These are phyloP conservation scores for Pythium periplocum DNA, from an alignment of 352 stramenopile species.

Conservation along the genomic window DNA sequence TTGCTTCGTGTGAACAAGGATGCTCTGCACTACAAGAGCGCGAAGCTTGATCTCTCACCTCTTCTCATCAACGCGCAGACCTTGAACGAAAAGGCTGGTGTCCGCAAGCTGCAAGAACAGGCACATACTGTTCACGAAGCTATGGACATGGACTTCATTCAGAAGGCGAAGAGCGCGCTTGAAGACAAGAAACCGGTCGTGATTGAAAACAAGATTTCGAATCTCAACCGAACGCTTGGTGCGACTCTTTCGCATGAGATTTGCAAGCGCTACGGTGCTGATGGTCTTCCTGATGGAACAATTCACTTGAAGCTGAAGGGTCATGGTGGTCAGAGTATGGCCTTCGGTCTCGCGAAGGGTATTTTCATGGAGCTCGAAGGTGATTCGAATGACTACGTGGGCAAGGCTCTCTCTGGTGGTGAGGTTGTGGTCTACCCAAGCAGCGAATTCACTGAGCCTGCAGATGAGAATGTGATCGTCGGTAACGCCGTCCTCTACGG, in stretches of 20 bases:
- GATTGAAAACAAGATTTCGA: slow-evolving; percentile 74
- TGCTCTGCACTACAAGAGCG: slow-evolving; percentile 65
- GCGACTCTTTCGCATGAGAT: slow-evolving; percentile 94
- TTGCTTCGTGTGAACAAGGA: slow-evolving; percentile 89
- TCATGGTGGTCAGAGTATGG: slow-evolving; percentile 92
- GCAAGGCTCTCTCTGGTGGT: slow-evolving; percentile 92
- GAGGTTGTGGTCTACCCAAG: slow-evolving; percentile 90
- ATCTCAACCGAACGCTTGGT: slow-evolving; percentile 92
- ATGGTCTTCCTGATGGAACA: slow-evolving; percentile 89
- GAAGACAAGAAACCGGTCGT: slow-evolving; percentile 72
- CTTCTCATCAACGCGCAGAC: slow-evolving; percentile 91
- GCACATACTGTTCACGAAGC: slow-evolving; percentile 88
- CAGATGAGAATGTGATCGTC: slow-evolving; percentile 90
- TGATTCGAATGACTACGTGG: slow-evolving; percentile 96
- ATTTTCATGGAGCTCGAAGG: slow-evolving; percentile 90
- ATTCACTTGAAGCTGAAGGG: slow-evolving; percentile 93
- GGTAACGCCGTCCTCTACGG: slow-evolving; percentile 95
- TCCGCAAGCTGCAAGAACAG: slow-evolving; percentile 81
- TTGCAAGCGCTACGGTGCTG: slow-evolving; percentile 88
- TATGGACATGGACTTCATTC: slow-evolving; percentile 91
- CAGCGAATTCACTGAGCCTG: slow-evolving; percentile 48
- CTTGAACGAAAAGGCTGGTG: slow-evolving; percentile 87
- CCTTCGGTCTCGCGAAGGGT: slow-evolving; percentile 91
- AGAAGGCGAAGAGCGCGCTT: slow-evolving; percentile 75
- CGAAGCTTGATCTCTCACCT: slow-evolving; percentile 88